Base-by-base conservation (phyloP, 352 stramenopile species). In the Phytopythium litorale region DNA sequence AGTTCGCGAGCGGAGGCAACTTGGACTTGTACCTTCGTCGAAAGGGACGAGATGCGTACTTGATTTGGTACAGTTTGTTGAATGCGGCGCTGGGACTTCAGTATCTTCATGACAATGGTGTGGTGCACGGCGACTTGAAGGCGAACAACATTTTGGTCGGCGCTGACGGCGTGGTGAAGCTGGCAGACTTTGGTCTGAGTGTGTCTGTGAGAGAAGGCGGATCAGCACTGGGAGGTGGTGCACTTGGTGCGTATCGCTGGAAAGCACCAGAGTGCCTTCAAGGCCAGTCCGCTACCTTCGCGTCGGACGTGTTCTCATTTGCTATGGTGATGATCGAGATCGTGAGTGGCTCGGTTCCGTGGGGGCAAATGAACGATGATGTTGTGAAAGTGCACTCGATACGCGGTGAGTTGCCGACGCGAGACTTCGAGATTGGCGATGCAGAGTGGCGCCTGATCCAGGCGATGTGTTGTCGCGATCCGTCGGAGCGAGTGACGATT, bases 151-250 rank as follows among this genome's bases (percentile, higher is more conserved):
- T 77, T 48, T 60, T 77, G 32, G 67, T 77, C n/a, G 58, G 56
- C 50, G 54, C 60, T 32, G 66, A 77, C 56, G 66, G 58, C 18
- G 71, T 62, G 16, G 66, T 58, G 21, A 74, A 72, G 42, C 60
- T 74, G 18, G 70, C 70, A 1, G 70, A 77, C 51, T 77, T 77
- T 66, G 70, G 70, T 3, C 51, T 77, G 18, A 74, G 50, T 28
- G 30, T 43, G 28, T 42, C 62, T 19, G 62, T 52, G 16, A 57
- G 3, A 56, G 6, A 40, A 25, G 50, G n/a, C 28, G 21, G 19
- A 7, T 43, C 50, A 5, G 50, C 15, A 12, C 13, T 30, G 23
- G 35, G 19, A 30, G 42, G 50, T 9, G 57, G 45, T 11, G 66
- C 58, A 15, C 58, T 71, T 23, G 70, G 70, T n/a, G 64, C 66